Evolutionary conservation across 169 alveolate genomes (phyloP).

Genomic region (Cryptosporidium sp.): DNA sequence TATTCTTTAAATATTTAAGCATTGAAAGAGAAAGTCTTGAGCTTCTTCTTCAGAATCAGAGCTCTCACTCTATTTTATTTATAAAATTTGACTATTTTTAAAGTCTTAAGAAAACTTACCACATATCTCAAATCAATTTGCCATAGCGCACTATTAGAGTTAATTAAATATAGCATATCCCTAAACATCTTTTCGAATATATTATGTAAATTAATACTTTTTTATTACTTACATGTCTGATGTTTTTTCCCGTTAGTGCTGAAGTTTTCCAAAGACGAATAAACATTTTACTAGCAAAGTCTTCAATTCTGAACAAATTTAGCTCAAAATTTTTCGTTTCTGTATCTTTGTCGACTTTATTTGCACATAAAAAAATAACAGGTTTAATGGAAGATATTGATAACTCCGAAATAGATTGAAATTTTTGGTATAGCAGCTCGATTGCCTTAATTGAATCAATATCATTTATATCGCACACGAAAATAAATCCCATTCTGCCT

Average conservation of each 20-base stretch:
- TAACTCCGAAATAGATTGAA: conserved; percentile 39
- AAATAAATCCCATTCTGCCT: conserved; percentile 72
- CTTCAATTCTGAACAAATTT: conserved; percentile 41
- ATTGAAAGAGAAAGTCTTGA: conserved; percentile 15
- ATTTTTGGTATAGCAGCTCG: conserved; percentile 47
- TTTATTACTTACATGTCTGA: conserved; percentile 53
- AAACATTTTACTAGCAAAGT: conserved; percentile 69
- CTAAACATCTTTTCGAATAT: conserved; percentile 40
- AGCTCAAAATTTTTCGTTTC: conserved; percentile 49
- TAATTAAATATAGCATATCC: conserved; percentile 63
- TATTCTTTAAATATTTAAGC: conserved; percentile 28
- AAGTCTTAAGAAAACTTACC: conserved; percentile 31
- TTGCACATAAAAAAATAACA: conserved; percentile 62
- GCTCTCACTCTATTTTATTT: conserved; percentile 35
- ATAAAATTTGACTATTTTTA: background rate
- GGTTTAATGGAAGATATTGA: conserved; percentile 61
- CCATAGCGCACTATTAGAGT: conserved; percentile 64
- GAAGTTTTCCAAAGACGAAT: conserved; percentile 71
- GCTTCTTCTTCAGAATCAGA: conserved; percentile 56
- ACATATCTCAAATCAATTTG: conserved; percentile 65
- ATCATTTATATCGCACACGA: conserved; percentile 63
- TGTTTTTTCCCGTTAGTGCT: conserved; percentile 53
- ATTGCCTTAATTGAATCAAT: conserved; percentile 43
- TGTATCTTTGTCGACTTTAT: conserved; percentile 51
- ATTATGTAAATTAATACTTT: background rate